Evolutionary conservation across 352 stramenopile genomes (phyloP).

Genomic region (Phytophthora tubulina): DNA sequence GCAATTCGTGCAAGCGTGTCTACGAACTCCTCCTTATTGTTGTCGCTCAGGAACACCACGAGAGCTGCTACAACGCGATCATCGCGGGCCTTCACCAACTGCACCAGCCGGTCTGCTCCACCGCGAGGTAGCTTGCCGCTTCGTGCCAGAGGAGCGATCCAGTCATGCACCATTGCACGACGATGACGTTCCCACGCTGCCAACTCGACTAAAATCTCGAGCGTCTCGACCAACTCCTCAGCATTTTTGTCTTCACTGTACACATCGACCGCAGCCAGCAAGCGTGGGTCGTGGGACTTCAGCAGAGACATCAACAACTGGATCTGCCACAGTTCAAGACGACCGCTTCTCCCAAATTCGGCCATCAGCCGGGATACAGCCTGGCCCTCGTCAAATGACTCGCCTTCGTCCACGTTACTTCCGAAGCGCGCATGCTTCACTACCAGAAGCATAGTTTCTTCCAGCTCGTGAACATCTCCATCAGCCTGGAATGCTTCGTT

Average conservation of each 20-base stretch:
- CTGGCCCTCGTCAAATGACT: slow-evolving; percentile 37
- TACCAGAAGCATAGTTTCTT: slow-evolving; percentile 82
- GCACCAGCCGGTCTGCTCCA: slow-evolving; percentile 47
- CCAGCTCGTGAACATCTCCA: slow-evolving; percentile 76
- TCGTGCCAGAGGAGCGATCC: slow-evolving; percentile 59
- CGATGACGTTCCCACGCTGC: slow-evolving; percentile 70
- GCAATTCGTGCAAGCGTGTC: slow-evolving; percentile 68
- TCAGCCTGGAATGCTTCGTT: slow-evolving; percentile 82
- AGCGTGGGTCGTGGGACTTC: slow-evolving; percentile 51
- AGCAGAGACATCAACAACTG: slow-evolving; percentile 66
- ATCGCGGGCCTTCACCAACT: slow-evolving; percentile 61
- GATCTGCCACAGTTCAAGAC: slow-evolving; percentile 63
- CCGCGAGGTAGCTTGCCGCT: slow-evolving; percentile 32
- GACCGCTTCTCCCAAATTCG: slow-evolving; percentile 43
- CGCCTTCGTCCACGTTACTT: slow-evolving; percentile 12
- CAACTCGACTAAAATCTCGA: slow-evolving; percentile 70
- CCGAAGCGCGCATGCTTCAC: slow-evolving; percentile 85
- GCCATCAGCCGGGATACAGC: slow-evolving; percentile 47
- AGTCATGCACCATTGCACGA: slow-evolving; percentile 57
- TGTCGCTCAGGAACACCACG: slow-evolving; percentile 71
- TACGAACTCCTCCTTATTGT: slow-evolving; percentile 69
- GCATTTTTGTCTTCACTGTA: slow-evolving; percentile 60
- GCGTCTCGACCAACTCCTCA: slow-evolving; percentile 62
- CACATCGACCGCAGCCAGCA: slow-evolving; percentile 66
- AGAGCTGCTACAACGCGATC: slow-evolving; percentile 76